Conservation (phyloP, 805 yeast genomes). For the Priceomyces melissophilus region DNA sequence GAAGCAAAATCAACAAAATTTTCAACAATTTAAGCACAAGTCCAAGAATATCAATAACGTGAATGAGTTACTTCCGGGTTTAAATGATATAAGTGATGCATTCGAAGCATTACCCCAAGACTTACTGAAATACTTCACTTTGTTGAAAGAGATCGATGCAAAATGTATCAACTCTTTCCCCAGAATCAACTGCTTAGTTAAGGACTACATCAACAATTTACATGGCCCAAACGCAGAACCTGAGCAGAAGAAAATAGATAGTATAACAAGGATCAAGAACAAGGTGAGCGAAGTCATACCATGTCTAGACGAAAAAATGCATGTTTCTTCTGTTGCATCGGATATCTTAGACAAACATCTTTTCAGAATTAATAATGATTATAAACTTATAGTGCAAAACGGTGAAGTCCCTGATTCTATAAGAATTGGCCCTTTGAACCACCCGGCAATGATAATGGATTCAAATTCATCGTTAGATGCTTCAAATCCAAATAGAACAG, state of each 20-base stretch:
- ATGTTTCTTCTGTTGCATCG: conserved; percentile 87
- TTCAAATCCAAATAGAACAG: conserved; percentile 43
- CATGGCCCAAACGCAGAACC: conserved; percentile 11
- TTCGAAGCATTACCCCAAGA: conserved; percentile 87
- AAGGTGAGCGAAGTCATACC: conserved; percentile 74
- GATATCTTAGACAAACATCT: conserved; percentile 70
- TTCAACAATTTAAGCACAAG: conserved; percentile 32
- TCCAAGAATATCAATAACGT: conserved; percentile 30
- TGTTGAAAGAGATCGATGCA: conserved; percentile 91
- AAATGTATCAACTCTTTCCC: conserved; percentile 81
- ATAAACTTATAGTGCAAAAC: conserved; percentile 63
- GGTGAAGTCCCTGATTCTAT: conserved; percentile 80
- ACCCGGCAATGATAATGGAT: conserved; percentile 83
- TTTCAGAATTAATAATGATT: conserved; percentile 74
- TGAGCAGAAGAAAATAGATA: conserved; percentile 29
- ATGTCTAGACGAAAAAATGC: conserved; percentile 94
- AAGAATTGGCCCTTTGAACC: conserved; percentile 75
- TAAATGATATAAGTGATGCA: conserved; percentile 88
- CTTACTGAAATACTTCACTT: conserved; percentile 77
- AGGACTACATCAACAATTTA: conserved; percentile 34
- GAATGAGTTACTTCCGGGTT: conserved; percentile 61
- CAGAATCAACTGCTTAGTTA: conserved; percentile 52
- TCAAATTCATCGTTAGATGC: conserved; percentile 45
- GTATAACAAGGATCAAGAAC: conserved; percentile 40
- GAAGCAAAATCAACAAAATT: conserved; percentile 13